These are phyloP conservation scores for Tetragonia tetragonoides DNA, from an alignment of 148 eudicot species.

Conservation along the genomic window DNA sequence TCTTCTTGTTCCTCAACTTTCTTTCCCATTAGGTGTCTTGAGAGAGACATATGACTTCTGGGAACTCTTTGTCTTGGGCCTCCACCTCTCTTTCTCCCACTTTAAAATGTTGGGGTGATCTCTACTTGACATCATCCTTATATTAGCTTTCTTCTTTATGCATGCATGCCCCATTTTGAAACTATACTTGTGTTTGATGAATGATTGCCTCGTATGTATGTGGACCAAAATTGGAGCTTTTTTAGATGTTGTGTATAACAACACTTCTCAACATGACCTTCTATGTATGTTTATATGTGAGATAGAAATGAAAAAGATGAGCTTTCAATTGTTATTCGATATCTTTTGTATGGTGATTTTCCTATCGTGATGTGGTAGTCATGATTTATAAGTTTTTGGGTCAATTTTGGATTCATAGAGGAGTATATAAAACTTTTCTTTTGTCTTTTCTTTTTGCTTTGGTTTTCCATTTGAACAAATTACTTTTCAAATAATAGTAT, in stretches of 20 bases:
- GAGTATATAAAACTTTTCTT: background rate
- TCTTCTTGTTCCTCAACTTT: constrained; percentile 19
- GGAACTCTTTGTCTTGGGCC: constrained; percentile 30
- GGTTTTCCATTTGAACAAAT: too few species aligned
- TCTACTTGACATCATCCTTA: background rate
- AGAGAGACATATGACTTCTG: constrained; percentile 21
- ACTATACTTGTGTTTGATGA: background rate
- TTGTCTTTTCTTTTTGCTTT: background rate
- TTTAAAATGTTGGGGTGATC: constrained; percentile 3
- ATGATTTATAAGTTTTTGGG: constrained; percentile 15
- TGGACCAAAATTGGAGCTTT: constrained; percentile 30
- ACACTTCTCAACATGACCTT: background rate
- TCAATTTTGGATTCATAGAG: constrained; percentile 7
- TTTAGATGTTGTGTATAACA: constrained; percentile 24
- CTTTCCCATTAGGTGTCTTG: constrained; percentile 25
- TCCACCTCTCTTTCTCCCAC: background rate
- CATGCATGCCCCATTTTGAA: constrained; percentile 12
- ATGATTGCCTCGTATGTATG: constrained; percentile 13
- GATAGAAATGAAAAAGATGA: background rate
- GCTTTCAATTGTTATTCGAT: constrained; percentile 31
- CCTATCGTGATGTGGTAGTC: constrained; percentile 19
- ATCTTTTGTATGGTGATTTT: constrained; percentile 26
- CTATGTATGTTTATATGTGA: background rate
- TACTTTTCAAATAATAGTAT: too few species aligned
- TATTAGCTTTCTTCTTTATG: background rate